phyloP scores from a whole-genome alignment of 768 basidiomycete species.

The Mycena vulgaris region DNA sequence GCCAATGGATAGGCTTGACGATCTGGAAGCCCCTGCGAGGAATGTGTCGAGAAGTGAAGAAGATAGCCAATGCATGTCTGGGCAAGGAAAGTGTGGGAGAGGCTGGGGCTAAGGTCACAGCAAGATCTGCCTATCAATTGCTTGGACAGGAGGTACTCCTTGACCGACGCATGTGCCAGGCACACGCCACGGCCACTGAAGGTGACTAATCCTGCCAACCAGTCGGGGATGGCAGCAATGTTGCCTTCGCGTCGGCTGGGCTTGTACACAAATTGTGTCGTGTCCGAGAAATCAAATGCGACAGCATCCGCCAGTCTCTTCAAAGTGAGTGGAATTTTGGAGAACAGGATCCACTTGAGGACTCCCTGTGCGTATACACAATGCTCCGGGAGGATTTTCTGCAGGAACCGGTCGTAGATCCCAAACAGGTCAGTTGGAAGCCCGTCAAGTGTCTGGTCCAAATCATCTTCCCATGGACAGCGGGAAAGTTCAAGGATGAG shows the following conservation, averaged over 20 bases:
- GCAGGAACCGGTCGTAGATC: constrained; percentile 25
- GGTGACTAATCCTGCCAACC: constrained; percentile 18
- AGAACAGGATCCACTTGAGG: constrained; percentile 7
- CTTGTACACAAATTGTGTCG: neutral
- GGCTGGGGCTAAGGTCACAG: neutral
- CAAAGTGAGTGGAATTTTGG: neutral
- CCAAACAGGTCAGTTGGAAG: constrained; percentile 24
- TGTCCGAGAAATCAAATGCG: constrained; percentile 19
- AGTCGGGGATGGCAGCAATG: neutral
- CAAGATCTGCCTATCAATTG: neutral
- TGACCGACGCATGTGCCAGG: constrained; percentile 15
- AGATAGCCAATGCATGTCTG: constrained; percentile 15
- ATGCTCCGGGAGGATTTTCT: neutral
- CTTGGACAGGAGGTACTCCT: constrained; percentile 8
- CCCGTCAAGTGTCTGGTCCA: constrained; percentile 9
- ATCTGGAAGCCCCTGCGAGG: too few relatives aligned
- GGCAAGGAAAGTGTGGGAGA: constrained; percentile 5
- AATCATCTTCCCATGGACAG: constrained; percentile 4
- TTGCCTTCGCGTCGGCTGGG: neutral
- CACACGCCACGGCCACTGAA: too few relatives aligned
- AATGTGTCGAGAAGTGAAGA: constrained; percentile 7
- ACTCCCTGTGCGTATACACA: neutral
- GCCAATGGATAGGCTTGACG: neutral
- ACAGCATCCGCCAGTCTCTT: constrained; percentile 1
- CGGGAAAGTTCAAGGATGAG: neutral